Conservation (phyloP, 2,329 filamentous ascomycete genomes). For the Penicillium sp. region DNA sequence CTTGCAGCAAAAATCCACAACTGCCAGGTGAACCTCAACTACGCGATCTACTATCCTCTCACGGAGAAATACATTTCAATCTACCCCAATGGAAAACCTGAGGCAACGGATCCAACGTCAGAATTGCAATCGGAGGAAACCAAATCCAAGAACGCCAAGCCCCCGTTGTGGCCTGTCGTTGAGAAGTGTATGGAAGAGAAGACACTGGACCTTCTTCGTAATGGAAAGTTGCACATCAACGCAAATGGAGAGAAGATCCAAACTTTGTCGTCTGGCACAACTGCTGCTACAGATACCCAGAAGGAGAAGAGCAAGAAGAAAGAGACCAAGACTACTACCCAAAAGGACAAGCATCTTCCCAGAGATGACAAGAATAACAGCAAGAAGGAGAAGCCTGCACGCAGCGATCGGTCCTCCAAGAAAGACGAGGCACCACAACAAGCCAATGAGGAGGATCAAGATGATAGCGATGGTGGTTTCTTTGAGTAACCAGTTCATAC, state of each 20-base stretch:
- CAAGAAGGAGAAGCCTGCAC: slow-evolving; percentile 10
- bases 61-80: slow-evolving; percentile 59
- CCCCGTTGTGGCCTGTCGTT: slow-evolving; percentile 46
- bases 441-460: slow-evolving; percentile 16
- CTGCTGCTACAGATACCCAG: not conserved
- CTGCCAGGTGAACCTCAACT: slow-evolving; percentile 60
- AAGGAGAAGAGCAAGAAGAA: slow-evolving; percentile 15
- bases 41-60: slow-evolving; percentile 61
- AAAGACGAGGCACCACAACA: slow-evolving; percentile 8
- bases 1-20: slow-evolving; percentile 42
- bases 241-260: slow-evolving; percentile 14
- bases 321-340: not conserved
- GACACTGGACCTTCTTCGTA: slow-evolving; percentile 43
- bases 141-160: slow-evolving; percentile 26
- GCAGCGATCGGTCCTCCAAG: not conserved
- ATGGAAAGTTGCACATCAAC: slow-evolving; percentile 38
- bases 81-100: slow-evolving; percentile 43
- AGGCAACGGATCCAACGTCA: slow-evolving; percentile 10
- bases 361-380: slow-evolving; percentile 10
- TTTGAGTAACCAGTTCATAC: slow-evolving; percentile 30
- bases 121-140: slow-evolving; percentile 22
- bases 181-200: slow-evolving; percentile 45
- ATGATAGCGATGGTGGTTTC: slow-evolving; percentile 42
- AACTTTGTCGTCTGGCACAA: not conserved
- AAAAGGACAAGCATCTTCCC: not conserved